Evolutionary conservation across 1,284 basidiomycete species (phyloP).

Genomic region (Apiotrichum gamsii): DNA sequence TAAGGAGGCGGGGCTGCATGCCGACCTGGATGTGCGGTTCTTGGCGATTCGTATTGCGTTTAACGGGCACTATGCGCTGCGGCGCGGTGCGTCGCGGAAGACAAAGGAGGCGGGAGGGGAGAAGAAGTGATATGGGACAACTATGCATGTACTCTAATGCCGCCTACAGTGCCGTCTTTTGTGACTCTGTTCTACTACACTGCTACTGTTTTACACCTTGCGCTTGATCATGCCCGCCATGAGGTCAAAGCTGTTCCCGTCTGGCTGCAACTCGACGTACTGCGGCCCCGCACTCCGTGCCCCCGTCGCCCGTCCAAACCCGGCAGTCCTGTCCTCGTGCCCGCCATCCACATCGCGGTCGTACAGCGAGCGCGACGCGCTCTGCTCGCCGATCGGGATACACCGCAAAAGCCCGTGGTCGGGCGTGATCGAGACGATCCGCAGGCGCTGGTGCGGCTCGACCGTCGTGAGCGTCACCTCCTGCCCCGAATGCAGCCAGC

Average conservation of each 20-base stretch:
- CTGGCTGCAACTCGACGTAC: slow-evolving; percentile 69
- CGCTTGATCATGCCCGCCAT: slow-evolving; percentile 80
- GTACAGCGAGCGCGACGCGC: slow-evolving; percentile 30
- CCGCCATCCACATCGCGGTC: slow-evolving; percentile 31
- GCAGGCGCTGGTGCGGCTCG: slow-evolving; percentile 61
- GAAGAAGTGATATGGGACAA: not conserved
- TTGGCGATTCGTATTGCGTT: slow-evolving; percentile 47
- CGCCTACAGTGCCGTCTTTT: not conserved
- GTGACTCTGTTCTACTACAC: not conserved
- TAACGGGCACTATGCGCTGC: slow-evolving; percentile 43
- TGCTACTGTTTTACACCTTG: slow-evolving; percentile 47
- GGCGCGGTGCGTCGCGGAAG: slow-evolving; percentile 19
- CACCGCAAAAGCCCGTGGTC: slow-evolving; percentile 85
- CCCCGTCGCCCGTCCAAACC: not conserved
- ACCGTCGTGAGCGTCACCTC: slow-evolving; percentile 72
- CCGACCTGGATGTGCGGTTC: slow-evolving; percentile 46
- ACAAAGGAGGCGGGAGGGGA: not conserved
- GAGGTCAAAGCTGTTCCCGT: slow-evolving; percentile 95
- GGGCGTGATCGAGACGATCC: slow-evolving; percentile 78
- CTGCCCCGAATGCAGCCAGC: slow-evolving; percentile 91
- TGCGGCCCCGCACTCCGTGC: slow-evolving; percentile 19
- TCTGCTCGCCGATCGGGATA: slow-evolving; percentile 54
- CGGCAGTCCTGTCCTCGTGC: slow-evolving; percentile 28
- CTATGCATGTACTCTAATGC: not conserved
- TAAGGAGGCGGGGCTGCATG: slow-evolving; percentile 38